A percentile compares a stretch with the other conserved stretches of the same genome.
Conservation (phyloP, 2,329 filamentous ascomycete genomes). For the Ascochyta viciae-villosae region DNA sequence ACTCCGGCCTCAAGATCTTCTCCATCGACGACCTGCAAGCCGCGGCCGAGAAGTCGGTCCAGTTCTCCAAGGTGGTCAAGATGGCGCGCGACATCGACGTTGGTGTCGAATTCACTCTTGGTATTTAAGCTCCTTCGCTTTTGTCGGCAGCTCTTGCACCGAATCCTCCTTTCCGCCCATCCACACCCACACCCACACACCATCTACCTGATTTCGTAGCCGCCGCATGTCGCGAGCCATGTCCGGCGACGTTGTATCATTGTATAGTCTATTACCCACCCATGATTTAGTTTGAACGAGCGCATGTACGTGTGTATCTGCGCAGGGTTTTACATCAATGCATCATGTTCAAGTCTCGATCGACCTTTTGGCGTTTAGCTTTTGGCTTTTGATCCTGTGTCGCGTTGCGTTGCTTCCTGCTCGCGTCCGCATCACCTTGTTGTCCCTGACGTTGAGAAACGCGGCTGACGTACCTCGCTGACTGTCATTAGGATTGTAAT, state of each 20-base stretch:
- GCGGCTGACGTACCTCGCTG: background rate
- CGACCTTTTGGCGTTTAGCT: background rate
- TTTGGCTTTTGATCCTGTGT: background rate
- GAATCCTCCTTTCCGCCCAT: background rate
- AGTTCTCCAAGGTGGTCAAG: constrained; percentile 99
- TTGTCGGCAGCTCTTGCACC: constrained; percentile 2
- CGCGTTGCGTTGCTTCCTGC: background rate
- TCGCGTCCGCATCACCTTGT: background rate
- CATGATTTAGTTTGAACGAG: constrained; percentile 10
- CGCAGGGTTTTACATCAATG: constrained; percentile 20
- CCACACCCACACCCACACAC: background rate
- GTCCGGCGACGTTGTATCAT: constrained; percentile 12
- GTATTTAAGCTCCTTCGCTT: constrained; percentile 69
- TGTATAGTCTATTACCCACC: constrained; percentile 24
- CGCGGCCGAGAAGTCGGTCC: constrained; percentile 96
- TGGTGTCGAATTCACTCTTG: constrained; percentile 70
- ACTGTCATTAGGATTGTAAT: background rate
- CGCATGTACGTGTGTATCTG: background rate
- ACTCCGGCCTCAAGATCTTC: constrained; percentile 99
- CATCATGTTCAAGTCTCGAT: constrained; percentile 20
- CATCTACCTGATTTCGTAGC: background rate
- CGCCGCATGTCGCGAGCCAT: background rate
- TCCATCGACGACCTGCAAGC: constrained; percentile 97
- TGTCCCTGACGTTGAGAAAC: background rate
- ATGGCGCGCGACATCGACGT: constrained; percentile 97